Percentiles rank a stretch among this genome's conserved stretches.
Evolutionary conservation across 1,284 basidiomycete genomes (phyloP).

Genomic region (Thelephora terrestris): DNA sequence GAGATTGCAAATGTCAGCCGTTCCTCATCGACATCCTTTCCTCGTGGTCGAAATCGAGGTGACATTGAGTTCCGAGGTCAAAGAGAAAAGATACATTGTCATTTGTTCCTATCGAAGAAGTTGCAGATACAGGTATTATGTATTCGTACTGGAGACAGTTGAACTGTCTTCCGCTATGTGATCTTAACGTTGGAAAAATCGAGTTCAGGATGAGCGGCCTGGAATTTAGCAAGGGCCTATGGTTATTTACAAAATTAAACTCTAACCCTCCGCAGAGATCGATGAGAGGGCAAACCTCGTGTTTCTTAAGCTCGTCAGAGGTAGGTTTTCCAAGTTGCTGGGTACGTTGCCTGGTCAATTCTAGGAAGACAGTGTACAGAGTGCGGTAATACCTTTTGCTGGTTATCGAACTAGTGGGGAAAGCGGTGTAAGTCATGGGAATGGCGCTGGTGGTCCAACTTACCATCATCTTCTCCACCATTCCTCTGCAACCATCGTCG

Average conservation of each 20-base stretch:
- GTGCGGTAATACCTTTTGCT: conserved; percentile 66
- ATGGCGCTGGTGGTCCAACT: conserved; percentile 19
- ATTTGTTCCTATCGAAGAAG: too few relatives aligned
- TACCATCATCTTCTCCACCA: conserved; percentile 99
- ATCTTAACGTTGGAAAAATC: conserved; percentile 93
- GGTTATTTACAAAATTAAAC: background rate
- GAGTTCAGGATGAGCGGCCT: conserved; percentile 84
- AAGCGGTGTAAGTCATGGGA: conserved; percentile 5
- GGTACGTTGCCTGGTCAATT: conserved; percentile 8
- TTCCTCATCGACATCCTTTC: too few relatives aligned
- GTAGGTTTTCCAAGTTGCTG: conserved; percentile 95
- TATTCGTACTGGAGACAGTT: background rate
- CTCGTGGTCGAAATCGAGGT: too few relatives aligned
- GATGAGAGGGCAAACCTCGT: conserved; percentile 48
- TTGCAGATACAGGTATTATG: background rate
- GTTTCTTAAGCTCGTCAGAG: conserved; percentile 84
- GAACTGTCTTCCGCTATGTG: conserved; percentile 30
- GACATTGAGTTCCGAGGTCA: too few relatives aligned
- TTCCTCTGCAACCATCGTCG: conserved; percentile 47
- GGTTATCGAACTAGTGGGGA: conserved; percentile 79
- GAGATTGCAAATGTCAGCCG: too few relatives aligned
- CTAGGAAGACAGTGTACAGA: conserved; percentile 1
- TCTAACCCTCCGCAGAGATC: background rate
- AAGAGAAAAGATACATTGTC: too few relatives aligned
- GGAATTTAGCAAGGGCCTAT: conserved; percentile 82